These are phyloP conservation scores for Colletotrichum sojae DNA, from an alignment of 2,329 filamentous ascomycete species.

Conservation along the genomic window DNA sequence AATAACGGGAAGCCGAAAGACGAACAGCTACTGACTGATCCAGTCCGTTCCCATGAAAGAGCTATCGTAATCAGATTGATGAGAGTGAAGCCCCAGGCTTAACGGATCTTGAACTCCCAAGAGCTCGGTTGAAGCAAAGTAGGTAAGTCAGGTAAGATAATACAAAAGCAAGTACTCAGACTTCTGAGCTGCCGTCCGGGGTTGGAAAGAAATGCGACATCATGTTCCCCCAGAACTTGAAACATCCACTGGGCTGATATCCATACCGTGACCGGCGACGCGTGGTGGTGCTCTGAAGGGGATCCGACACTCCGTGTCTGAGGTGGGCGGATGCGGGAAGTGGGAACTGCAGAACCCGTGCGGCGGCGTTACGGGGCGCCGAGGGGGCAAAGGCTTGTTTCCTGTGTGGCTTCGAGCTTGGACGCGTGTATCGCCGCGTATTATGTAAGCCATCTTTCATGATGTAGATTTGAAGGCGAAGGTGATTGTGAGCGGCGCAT, in stretches of 20 bases:
- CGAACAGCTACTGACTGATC: background rate
- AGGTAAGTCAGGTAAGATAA: background rate
- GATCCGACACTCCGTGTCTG: conserved; percentile 38
- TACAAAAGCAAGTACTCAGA: no score
- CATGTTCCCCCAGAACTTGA: conserved; percentile 15
- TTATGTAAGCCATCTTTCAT: no score
- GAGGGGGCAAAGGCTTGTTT: conserved; percentile 1
- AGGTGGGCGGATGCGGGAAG: conserved; percentile 27
- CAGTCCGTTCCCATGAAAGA: background rate
- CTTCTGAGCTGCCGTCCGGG: background rate
- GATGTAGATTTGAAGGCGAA: no score
- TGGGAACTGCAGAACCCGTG: conserved; percentile 11
- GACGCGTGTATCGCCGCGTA: background rate
- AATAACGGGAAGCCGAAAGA: background rate
- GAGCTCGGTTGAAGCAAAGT: background rate
- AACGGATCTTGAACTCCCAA: background rate
- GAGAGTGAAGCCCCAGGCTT: background rate
- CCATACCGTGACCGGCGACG: conserved; percentile 10
- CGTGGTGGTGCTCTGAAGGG: conserved; percentile 30
- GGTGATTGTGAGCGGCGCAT: no score
- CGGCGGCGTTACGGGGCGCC: background rate
- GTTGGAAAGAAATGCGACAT: background rate
- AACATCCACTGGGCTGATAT: conserved; percentile 24
- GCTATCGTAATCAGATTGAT: no score
- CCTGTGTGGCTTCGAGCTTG: background rate